Evolutionary conservation across 2,329 filamentous ascomycete species (phyloP).

Genomic region (Paecilomyces niveus): DNA sequence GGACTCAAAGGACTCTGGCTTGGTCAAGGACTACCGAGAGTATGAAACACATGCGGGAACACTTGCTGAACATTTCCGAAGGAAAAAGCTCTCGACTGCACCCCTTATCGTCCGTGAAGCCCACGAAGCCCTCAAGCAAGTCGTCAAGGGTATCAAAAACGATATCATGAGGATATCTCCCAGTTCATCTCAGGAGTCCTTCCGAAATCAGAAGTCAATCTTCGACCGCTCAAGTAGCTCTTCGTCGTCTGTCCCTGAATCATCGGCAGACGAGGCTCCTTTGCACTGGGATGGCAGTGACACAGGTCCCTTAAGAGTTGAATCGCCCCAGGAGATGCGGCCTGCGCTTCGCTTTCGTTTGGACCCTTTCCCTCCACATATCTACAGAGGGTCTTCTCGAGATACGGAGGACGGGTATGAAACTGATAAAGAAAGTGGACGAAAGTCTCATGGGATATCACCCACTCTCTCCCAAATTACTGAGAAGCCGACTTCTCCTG

Average conservation of each 20-base stretch:
- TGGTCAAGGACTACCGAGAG: slow-evolving; percentile 41
- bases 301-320: slow-evolving; percentile 18
- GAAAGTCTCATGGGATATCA: slow-evolving; percentile 15
- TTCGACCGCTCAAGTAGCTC: slow-evolving; percentile 42
- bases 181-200: slow-evolving; percentile 32
- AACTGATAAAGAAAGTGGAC: slow-evolving; percentile 23
- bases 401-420: slow-evolving; percentile 27
- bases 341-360: slow-evolving; percentile 19
- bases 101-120: slow-evolving; percentile 26
- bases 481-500: slow-evolving; percentile 17
- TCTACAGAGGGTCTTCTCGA: slow-evolving; percentile 20
- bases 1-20: slow-evolving; percentile 27
- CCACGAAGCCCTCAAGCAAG: slow-evolving; percentile 25
- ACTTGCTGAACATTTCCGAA: slow-evolving; percentile 33
- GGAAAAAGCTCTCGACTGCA: slow-evolving; percentile 17
- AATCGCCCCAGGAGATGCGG: slow-evolving; percentile 28
- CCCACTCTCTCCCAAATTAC: slow-evolving; percentile 22
- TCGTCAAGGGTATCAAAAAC: slow-evolving; percentile 30
- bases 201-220: slow-evolving; percentile 34
- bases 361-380: slow-evolving; percentile 25
- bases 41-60: slow-evolving; percentile 40
- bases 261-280: slow-evolving; percentile 29
- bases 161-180: slow-evolving; percentile 38
- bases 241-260: slow-evolving; percentile 36
- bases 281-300: slow-evolving; percentile 27